Percentiles rank a stretch among this genome's conserved stretches.
These are phyloP conservation scores for Physcomitrium patens DNA, from an alignment of 225 moss, liverwort and hornwort genomes.

Conservation along the genomic window DNA sequence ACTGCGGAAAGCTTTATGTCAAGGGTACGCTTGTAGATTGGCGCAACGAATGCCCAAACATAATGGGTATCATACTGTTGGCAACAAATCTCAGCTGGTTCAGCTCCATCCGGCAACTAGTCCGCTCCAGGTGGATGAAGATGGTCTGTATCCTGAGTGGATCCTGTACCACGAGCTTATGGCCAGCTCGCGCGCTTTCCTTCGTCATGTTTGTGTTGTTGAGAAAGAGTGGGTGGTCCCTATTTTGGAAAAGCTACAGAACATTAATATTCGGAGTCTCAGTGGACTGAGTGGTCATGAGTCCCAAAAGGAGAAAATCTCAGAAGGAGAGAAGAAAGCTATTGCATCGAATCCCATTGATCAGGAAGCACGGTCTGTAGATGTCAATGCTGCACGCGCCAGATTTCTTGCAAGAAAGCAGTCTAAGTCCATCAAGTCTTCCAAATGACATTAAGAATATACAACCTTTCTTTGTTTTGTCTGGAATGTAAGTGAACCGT, in stretches of 20 bases:
- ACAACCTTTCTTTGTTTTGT: not conserved
- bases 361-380: conserved; percentile 37
- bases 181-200: conserved; percentile 76
- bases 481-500: not conserved
- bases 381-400: conserved; percentile 72
- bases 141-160: conserved; percentile 95
- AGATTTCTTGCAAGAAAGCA: conserved; percentile 83
- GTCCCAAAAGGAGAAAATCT: conserved; percentile 16
- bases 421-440: conserved; percentile 61
- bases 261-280: conserved; percentile 64
- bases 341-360: conserved; percentile 26
- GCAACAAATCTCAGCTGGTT: conserved; percentile 88
- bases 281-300: conserved; percentile 43
- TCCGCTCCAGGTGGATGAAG: conserved; percentile 79
- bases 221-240: conserved; percentile 91
- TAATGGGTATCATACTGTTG: conserved; percentile 84
- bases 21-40: conserved; percentile 84
- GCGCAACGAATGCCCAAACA: conserved; percentile 90
- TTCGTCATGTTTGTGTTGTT: conserved; percentile 86
- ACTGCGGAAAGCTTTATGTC: conserved; percentile 86
- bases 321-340: conserved; percentile 24
- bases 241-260: conserved; percentile 74
- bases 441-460: conserved; percentile 26
- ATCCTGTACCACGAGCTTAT: conserved; percentile 96
- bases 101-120: conserved; percentile 92